Conservation (phyloP, 2,329 filamentous ascomycete species). For the Cladosporium phlei region DNA sequence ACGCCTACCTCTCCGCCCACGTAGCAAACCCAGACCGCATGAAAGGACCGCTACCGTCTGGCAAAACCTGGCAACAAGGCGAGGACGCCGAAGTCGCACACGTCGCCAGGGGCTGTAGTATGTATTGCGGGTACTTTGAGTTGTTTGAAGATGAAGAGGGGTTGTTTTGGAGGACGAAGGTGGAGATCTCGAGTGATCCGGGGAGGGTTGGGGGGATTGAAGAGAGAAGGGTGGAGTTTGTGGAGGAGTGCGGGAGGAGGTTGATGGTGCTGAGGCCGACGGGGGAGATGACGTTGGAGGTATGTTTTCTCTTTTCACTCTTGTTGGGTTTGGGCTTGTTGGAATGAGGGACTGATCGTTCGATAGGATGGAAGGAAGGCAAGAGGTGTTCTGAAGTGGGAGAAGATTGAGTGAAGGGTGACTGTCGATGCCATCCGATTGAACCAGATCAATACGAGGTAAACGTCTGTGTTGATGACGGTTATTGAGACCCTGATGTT, state of each 20-base stretch:
- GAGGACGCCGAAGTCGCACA: constrained; percentile 21
- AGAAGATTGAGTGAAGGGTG: constrained; percentile 25
- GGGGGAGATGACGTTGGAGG: constrained; percentile 19
- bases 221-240: constrained; percentile 20
- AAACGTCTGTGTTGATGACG: no score
- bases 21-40: constrained; percentile 15
- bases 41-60: constrained; percentile 14
- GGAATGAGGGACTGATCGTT: neutral
- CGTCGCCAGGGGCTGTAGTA: constrained; percentile 19
- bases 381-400: constrained; percentile 25
- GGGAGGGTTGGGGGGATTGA: constrained; percentile 21
- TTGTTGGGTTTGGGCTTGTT: neutral
- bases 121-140: constrained; percentile 25
- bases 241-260: constrained; percentile 20
- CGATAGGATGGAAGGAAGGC: constrained; percentile 20
- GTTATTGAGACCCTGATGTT: no score
- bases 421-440: no score
- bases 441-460: no score
- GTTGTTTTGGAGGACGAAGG: constrained; percentile 25
- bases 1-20: constrained; percentile 24
- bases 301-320: constrained; percentile 8
- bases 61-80: constrained; percentile 3
- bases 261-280: constrained; percentile 24
- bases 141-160: constrained; percentile 20
- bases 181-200: constrained; percentile 23